Percentiles rank a stretch among this genome's conserved stretches.
These are phyloP conservation scores for Apiotrichum gracile DNA, from an alignment of 1,284 basidiomycete species.

Conservation along the genomic window DNA sequence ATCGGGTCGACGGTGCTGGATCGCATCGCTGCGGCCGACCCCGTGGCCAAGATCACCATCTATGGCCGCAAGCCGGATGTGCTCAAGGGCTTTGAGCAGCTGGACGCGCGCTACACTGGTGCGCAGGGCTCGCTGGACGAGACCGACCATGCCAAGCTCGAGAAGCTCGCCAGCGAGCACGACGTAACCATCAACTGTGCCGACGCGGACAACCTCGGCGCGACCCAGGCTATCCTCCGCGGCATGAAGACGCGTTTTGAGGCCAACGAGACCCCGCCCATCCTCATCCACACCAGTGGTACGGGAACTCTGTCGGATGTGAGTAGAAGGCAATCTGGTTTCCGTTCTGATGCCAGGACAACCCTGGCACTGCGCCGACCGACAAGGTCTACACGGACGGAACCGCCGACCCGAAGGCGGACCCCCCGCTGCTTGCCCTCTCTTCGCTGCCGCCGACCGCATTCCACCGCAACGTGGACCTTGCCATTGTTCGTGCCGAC, in stretches of 20 bases:
- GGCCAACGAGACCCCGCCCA: conserved; percentile 30
- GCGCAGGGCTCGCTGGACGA: conserved; percentile 32
- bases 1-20: conserved; percentile 6
- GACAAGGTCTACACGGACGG: conserved; percentile 39
- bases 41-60: conserved; percentile 2
- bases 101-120: conserved; percentile 1
- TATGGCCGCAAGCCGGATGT: conserved; percentile 1
- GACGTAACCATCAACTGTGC: conserved; percentile 44
- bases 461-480: conserved; percentile 36
- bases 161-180: conserved; percentile 28
- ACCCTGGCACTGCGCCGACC: conserved; percentile 6
- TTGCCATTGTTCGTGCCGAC: conserved; percentile 42
- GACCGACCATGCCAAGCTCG: conserved; percentile 27
- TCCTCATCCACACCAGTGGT: conserved; percentile 47
- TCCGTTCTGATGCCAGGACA: neutral
- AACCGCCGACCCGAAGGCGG: conserved; percentile 19
- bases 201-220: conserved; percentile 39
- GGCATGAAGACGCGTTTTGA: conserved; percentile 40
- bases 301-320: conserved; percentile 42
- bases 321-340: neutral
- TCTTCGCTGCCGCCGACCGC: conserved; percentile 26
- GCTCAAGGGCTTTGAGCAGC: conserved; percentile 1
- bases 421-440: conserved; percentile 36
- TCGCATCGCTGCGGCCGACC: neutral
- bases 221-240: conserved; percentile 36